Evolutionary conservation across 202 grass and related monocot species (phyloP), one percentile per base, ranked within the genome.

Genomic region (Cymbopogon flexuosus): DNA sequence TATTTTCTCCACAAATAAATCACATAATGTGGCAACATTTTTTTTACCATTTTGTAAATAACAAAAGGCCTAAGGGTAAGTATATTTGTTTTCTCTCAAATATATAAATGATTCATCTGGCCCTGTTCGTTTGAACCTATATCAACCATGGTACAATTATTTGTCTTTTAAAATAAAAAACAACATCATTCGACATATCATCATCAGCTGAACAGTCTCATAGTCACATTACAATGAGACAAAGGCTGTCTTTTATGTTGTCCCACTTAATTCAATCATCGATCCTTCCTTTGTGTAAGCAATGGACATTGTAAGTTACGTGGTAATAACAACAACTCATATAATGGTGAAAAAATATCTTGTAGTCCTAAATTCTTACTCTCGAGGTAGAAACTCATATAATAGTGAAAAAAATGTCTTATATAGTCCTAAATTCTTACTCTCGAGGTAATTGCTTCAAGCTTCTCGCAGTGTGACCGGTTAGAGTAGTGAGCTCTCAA

Each of bases 1-100:
- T 23, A 72, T 65, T 78, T 71, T 71, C n/a, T 78, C n/a, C 66
- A 33, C 7, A 83, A 68, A 73, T 11, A 87, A 67, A 67, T 78
- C 39, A 60, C 16, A 56, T 27, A 19, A 70, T 13, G 1, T 7
- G 13, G 23, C 27, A 70, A 0, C 27, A 27, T 0, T 40, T 7
- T 23, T 23, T 46, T 29, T 22, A 56, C 7, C 52, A 56, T 56
- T 56, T 56, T 21, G 6, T 56, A 56, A 56, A 56, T 21, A 56
- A 56, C 8, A 21, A 2, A 56, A 10, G 15, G n/a, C 6, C 16
- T 19, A 54, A 54, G 46, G 15, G 18, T 1, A 19, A 52, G 49
- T 19, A 54, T 1, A 54, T 54, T n/a, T 54, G 6, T n/a, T 5
- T n/a, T 19, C 18, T 39, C 36, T 8, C 4, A 39, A 8, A 52